Percentiles rank a stretch among this genome's conserved stretches.
Conservation (phyloP, 1,139 yeast species). For the Wickerhamomyces sp. region DNA sequence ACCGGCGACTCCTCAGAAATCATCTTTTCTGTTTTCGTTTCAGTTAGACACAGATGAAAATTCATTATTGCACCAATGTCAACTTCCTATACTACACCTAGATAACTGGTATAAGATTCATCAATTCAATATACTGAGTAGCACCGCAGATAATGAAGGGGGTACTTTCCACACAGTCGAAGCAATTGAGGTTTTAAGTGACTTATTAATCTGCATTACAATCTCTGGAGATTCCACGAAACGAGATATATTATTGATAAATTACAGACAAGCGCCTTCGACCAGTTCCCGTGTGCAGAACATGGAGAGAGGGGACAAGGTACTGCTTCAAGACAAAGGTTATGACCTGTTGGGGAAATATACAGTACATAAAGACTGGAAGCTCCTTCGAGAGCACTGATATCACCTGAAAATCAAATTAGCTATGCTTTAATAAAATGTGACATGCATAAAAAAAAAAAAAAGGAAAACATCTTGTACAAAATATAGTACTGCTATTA, state of each 20-base stretch:
- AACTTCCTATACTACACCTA: conserved; percentile 15
- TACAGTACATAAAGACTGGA: conserved; percentile 20
- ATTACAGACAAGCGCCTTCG: conserved; percentile 13
- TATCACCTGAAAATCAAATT: too few species aligned
- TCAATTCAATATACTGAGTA: conserved; percentile 3
- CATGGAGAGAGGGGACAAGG: conserved; percentile 12
- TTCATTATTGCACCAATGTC: conserved; percentile 9
- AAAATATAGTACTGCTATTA: too few species aligned
- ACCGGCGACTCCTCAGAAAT: too few species aligned
- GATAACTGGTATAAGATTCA: conserved; percentile 19
- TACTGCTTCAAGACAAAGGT: conserved; percentile 12
- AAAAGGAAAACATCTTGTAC: too few species aligned
- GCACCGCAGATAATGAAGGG: conserved; percentile 2
- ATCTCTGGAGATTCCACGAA: conserved; percentile 1
- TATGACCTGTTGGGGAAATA: conserved; percentile 4
- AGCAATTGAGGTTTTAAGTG: conserved; percentile 10
- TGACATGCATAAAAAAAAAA: too few species aligned
- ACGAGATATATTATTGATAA: conserved; percentile 11
- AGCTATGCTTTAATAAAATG: too few species aligned
- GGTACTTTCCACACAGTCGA: not conserved
- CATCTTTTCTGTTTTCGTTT: not conserved
- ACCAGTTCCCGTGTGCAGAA: conserved; percentile 7
- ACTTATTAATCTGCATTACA: conserved; percentile 8
- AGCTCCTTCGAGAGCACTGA: conserved; percentile 2
- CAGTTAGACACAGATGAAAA: too few species aligned